A percentile compares a stretch with the other conserved stretches of the same genome.
phyloP scores from a whole-genome alignment of 495 filamentous ascomycete species.

The Trypethelium eluteriae region DNA sequence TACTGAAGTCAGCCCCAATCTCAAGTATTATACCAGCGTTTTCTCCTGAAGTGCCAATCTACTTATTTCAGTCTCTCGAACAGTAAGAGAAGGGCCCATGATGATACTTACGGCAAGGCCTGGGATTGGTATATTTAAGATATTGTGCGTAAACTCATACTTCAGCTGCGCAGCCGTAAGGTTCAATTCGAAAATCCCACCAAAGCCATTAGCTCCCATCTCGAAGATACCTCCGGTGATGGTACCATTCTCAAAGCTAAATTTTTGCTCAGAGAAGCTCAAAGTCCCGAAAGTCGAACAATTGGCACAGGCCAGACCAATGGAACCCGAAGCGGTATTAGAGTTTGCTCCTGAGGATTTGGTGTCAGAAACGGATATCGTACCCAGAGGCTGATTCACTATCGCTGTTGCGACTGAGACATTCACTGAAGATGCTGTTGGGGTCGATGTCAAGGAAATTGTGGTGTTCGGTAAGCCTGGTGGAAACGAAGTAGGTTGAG shows the following conservation, averaged over 20 bases:
- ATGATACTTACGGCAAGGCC: background rate
- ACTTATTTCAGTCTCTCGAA: background rate
- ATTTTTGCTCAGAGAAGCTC: background rate
- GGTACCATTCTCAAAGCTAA: background rate
- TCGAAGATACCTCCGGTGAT: background rate
- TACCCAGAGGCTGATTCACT: background rate
- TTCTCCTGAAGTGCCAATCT: background rate
- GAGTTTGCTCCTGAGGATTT: background rate
- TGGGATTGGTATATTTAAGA: background rate
- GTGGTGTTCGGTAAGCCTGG: background rate
- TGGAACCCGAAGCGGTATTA: background rate
- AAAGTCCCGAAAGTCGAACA: constrained; percentile 1
- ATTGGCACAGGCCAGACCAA: constrained; percentile 2
- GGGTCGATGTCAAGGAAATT: background rate
- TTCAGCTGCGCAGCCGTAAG: background rate
- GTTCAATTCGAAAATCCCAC: background rate
- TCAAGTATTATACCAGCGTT: background rate
- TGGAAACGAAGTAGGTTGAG: too few species aligned
- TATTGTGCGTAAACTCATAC: background rate
- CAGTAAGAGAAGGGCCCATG: background rate
- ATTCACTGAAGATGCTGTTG: background rate
- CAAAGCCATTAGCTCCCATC: constrained; percentile 7
- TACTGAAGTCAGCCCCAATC: background rate
- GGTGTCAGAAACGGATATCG: background rate
- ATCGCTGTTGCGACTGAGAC: constrained; percentile 2